Base-by-base conservation (phyloP, 345 rosid species). In the Acer negundo region DNA sequence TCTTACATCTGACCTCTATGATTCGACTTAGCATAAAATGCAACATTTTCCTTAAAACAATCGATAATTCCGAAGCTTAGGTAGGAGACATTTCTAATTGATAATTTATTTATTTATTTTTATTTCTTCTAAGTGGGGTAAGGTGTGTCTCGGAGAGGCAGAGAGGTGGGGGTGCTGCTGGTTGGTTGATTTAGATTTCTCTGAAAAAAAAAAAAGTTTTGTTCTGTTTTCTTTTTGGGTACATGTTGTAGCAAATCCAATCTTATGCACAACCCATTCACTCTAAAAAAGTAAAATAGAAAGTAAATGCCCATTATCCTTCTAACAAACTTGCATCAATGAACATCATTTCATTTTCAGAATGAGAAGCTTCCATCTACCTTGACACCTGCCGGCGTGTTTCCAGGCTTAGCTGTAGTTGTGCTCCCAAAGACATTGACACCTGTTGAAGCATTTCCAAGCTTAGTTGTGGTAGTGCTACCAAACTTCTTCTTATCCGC, bases 331-430 rank as follows among this genome's bases (percentile, higher is more conserved):
- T 58, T 58, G 3, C 61, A 23, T 53, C 53, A 23, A 31, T 17
- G 65, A 63, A 67, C 70, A 28, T 44, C 24, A 62, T 55, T 38
- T 74, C 49, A 24, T 7, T 17, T 67, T 44, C 24, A 6, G 42
- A 63, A 51, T 31, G 40, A 53, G 24, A 77, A 55, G 69, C 23
- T 26, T 19, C 68, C 42, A 77, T 69, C 73, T 81, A 91, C 94
- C 93, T 88, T 88, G 72, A 86, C 72, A 59, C 90, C 92, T 46
- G 86, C 78, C 2, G 88, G 84, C 63, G 93, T 15, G 74, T 76
- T 83, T 59, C 87, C 90, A 19, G 86, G 85, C 76, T 85, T 83
- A 65, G 85, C 35, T 53, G 85, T 79, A 67, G 87, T 75, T 22
- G 85, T 81, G 82, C 86, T 85, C 58, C 86, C 86, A 68, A 84